phyloP scores from a whole-genome alignment of 352 stramenopile species.

The Pythium scleroteichum region DNA sequence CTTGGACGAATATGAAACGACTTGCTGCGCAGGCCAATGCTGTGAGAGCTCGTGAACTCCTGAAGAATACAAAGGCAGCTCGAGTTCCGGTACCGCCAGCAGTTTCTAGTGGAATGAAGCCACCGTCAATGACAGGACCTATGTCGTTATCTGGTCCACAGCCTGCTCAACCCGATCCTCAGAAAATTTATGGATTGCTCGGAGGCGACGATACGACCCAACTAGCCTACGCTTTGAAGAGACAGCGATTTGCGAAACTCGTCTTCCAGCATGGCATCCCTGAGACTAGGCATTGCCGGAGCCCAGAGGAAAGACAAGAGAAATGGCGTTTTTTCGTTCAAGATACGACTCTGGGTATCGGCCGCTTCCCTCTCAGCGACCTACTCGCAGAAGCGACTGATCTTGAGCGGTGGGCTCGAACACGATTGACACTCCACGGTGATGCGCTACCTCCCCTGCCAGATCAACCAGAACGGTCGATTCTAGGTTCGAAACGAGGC shows the following conservation, averaged over 20 bases:
- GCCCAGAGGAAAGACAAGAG: conserved; percentile 43
- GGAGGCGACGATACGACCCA: conserved; percentile 6
- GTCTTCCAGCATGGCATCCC: conserved; percentile 79
- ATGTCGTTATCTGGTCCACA: neutral
- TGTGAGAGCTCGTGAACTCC: conserved; percentile 8
- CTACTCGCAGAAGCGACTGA: conserved; percentile 57
- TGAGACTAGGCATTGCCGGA: conserved; percentile 61
- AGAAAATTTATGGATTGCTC: neutral
- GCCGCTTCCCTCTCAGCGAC: conserved; percentile 40
- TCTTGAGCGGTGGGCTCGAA: conserved; percentile 61
- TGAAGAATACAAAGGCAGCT: neutral
- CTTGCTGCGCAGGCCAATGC: conserved; percentile 16
- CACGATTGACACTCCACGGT: neutral
- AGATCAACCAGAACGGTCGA: conserved; percentile 39
- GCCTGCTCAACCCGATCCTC: neutral
- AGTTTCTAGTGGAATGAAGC: conserved; percentile 1
- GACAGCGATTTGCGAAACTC: conserved; percentile 78
- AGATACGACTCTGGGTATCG: conserved; percentile 48
- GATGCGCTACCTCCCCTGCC: conserved; percentile 3
- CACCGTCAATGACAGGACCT: neutral
- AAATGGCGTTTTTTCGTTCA: conserved; percentile 84
- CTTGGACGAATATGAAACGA: conserved; percentile 42
- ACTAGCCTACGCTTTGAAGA: conserved; percentile 29
- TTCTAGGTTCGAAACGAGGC: conserved; percentile 64
- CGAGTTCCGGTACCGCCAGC: conserved; percentile 9